Conservation (phyloP, 139 green algal genomes). For the Picochlorum costavermella region DNA sequence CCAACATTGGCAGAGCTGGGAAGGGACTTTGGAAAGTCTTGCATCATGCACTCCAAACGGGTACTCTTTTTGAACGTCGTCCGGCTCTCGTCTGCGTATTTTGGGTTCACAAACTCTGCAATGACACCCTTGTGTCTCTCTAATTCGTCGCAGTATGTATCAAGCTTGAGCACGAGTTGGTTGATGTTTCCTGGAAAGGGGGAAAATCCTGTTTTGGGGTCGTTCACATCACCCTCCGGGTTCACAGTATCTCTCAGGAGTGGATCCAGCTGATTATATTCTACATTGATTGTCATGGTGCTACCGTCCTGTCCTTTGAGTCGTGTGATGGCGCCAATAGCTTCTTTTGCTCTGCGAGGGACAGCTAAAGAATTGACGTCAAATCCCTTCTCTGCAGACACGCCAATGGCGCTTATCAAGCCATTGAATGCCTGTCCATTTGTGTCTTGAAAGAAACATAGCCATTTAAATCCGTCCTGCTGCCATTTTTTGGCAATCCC, state of each 20-base stretch:
- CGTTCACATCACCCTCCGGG: slow-evolving; percentile 78
- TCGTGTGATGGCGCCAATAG: slow-evolving; percentile 80
- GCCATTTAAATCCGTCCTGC: slow-evolving; percentile 72
- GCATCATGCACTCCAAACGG: slow-evolving; percentile 99
- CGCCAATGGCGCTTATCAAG: slow-evolving; percentile 59
- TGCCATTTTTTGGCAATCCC: slow-evolving; percentile 67
- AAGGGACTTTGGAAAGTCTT: slow-evolving; percentile 83
- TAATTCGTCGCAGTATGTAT: slow-evolving; percentile 65
- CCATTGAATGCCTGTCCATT: slow-evolving; percentile 91
- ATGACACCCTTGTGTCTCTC: slow-evolving; percentile 72
- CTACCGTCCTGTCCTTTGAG: slow-evolving; percentile 37
- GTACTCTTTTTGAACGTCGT: slow-evolving; percentile 90
- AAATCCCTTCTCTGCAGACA: slow-evolving; percentile 57
- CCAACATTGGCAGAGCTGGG: slow-evolving; percentile 62
- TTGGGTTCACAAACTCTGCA: slow-evolving; percentile 98
- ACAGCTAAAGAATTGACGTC: slow-evolving; percentile 93
- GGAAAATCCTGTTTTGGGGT: slow-evolving; percentile 72
- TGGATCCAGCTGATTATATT: slow-evolving; percentile 99
- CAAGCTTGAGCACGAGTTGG: slow-evolving; percentile 83
- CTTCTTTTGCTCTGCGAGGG: slow-evolving; percentile 87
- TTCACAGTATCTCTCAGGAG: slow-evolving; percentile 73
- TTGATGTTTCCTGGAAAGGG: slow-evolving; percentile 97
- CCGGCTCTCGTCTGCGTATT: slow-evolving; percentile 82
- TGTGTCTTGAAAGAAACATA: slow-evolving; percentile 98
- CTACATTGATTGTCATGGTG: slow-evolving; percentile 90